Conservation (phyloP, 345 rosid genomes). For the Eucalyptus polybractea region DNA sequence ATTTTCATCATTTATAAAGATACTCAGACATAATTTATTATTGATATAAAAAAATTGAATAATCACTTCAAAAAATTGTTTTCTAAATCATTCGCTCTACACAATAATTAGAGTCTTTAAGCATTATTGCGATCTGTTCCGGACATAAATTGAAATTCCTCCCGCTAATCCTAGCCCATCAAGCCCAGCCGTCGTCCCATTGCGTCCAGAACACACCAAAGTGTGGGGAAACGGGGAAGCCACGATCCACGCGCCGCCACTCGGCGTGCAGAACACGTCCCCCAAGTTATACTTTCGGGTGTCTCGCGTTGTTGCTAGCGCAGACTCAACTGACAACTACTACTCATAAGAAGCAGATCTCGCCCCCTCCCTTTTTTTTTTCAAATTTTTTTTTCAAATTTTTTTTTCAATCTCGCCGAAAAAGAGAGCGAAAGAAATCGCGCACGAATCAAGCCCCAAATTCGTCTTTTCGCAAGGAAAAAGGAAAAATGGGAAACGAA, state of each 20-base stretch:
- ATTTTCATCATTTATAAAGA: accelerated
- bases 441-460: not conserved
- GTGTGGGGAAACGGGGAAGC: not conserved
- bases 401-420: not conserved
- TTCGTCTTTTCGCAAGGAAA: not conserved
- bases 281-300: not conserved
- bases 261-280: not conserved
- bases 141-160: not conserved
- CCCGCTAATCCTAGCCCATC: not conserved
- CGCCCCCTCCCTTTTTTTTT: not conserved
- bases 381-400: not conserved
- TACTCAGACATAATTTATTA: no score
- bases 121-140: not conserved
- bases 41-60: accelerated
- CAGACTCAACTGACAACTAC: not conserved
- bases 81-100: accelerated
- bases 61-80: not conserved
- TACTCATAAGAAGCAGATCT: not conserved
- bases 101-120: not conserved
- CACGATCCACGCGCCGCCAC: not conserved
- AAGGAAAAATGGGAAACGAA: not conserved
- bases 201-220: not conserved
- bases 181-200: not conserved
- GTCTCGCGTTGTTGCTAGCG: not conserved
- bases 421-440: not conserved